Evolutionary conservation across 164 flowering plant genomes (phyloP).

Genomic region (Berberis thunbergii): DNA sequence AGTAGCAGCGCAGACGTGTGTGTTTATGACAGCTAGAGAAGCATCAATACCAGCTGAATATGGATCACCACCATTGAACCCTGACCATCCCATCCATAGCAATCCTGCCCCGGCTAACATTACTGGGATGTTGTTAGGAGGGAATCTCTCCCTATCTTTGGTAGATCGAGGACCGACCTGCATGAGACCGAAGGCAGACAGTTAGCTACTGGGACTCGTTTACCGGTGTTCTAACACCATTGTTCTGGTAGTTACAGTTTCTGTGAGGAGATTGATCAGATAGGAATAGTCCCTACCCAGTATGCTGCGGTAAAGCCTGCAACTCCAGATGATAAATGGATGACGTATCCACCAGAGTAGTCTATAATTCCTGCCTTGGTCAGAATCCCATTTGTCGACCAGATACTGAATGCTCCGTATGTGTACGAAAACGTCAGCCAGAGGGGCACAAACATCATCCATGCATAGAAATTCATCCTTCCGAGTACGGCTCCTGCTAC

Average conservation of each 20-base stretch:
- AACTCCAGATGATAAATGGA: no score
- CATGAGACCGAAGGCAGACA: neutral
- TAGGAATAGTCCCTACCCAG: no score
- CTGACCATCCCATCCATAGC: conserved; percentile 43
- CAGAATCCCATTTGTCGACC: conserved; percentile 22
- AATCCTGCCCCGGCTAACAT: conserved; percentile 31
- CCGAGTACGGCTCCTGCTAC: conserved; percentile 27
- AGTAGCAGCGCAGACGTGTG: conserved; percentile 35
- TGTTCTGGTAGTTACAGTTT: no score
- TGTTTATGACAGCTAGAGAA: conserved; percentile 32
- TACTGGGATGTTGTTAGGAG: conserved; percentile 30
- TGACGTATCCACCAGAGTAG: no score
- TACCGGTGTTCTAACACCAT: no score
- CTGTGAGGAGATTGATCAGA: no score
- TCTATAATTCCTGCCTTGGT: no score
- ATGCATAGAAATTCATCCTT: conserved; percentile 29
- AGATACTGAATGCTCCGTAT: conserved; percentile 22
- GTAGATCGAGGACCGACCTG: conserved; percentile 30
- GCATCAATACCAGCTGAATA: conserved; percentile 28
- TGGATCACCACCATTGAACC: conserved; percentile 37
- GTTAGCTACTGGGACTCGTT: no score
- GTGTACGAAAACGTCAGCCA: conserved; percentile 33
- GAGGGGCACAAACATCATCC: conserved; percentile 31
- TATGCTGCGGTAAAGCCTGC: no score
- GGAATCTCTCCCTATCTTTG: conserved; percentile 29